phyloP scores from a whole-genome alignment of 2,329 filamentous ascomycete genomes.

The Colletotrichum tofieldiae region DNA sequence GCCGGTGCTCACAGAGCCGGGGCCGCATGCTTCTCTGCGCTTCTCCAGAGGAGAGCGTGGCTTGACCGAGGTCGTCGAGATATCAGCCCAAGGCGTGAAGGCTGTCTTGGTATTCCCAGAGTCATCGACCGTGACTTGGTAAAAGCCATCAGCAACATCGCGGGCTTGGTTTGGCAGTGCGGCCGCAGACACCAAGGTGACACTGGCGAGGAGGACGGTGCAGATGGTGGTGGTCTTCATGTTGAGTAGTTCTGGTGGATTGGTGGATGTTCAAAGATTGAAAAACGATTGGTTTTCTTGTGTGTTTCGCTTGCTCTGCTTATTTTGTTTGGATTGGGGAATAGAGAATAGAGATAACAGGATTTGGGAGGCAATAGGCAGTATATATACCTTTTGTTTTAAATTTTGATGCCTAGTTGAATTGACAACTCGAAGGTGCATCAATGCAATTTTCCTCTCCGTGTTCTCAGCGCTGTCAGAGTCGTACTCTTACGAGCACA shows the following conservation, averaged over 20 bases:
- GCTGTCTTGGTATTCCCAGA: not conserved
- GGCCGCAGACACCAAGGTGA: not conserved
- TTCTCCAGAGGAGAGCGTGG: constrained; percentile 7
- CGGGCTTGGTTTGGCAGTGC: not conserved
- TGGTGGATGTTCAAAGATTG: not conserved
- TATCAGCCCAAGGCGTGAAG: not conserved
- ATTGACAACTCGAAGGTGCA: too few species aligned
- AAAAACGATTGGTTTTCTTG: not conserved
- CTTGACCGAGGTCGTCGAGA: not conserved
- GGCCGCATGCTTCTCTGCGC: constrained; percentile 1
- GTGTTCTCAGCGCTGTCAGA: too few species aligned
- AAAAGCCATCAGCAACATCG: constrained; percentile 9
- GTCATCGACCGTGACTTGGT: constrained; percentile 2
- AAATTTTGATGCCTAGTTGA: too few species aligned
- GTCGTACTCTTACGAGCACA: too few species aligned
- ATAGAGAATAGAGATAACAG: too few species aligned
- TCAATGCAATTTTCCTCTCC: too few species aligned
- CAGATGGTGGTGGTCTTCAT: not conserved
- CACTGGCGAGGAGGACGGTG: not conserved
- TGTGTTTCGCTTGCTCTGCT: not conserved
- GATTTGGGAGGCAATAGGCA: too few species aligned
- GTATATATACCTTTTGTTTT: too few species aligned
- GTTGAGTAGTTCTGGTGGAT: not conserved
- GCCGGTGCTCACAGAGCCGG: not conserved
- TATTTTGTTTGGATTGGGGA: too few species aligned